A percentile compares a stretch with the other conserved stretches of the same genome.
These are phyloP conservation scores for Davidsoniella eucalypti DNA, from an alignment of 2,329 filamentous ascomycete genomes.

Conservation along the genomic window DNA sequence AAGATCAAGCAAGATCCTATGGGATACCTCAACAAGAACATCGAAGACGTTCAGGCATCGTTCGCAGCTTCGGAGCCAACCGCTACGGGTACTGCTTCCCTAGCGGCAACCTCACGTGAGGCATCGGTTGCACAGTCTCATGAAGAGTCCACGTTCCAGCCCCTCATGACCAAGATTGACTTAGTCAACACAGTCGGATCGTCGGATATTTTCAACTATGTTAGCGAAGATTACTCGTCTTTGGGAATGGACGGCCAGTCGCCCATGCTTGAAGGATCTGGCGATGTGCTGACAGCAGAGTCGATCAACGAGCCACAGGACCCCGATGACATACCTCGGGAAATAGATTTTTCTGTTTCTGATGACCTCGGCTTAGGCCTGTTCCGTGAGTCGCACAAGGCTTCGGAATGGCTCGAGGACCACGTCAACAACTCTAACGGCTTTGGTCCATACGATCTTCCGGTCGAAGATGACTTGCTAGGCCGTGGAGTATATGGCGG, in stretches of 20 bases:
- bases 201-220: constrained; percentile 4
- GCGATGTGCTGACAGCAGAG: constrained; percentile 8
- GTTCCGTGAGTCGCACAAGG: constrained; percentile 1
- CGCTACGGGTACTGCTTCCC: constrained; percentile 11
- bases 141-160: constrained; percentile 2
- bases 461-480: constrained; percentile 2
- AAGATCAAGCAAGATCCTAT: constrained; percentile 38
- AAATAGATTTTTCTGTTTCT: neutral
- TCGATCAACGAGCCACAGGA: constrained; percentile 10
- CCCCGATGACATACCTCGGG: neutral
- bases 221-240: neutral
- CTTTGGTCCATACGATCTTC: neutral
- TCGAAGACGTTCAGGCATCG: constrained; percentile 25
- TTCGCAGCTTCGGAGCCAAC: neutral
- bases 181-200: constrained; percentile 6
- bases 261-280: neutral
- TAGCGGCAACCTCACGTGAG: neutral
- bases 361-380: constrained; percentile 6
- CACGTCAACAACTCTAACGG: neutral
- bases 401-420: neutral
- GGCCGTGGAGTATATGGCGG: constrained; percentile 4
- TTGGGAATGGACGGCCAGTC: neutral
- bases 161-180: constrained; percentile 1
- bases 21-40: constrained; percentile 34
- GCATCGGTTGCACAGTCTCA: neutral